Evolutionary conservation across 2,329 filamentous ascomycete genomes (phyloP), one percentile per base, ranked within the genome.

Genomic region (Colletotrichum nymphaeae): DNA sequence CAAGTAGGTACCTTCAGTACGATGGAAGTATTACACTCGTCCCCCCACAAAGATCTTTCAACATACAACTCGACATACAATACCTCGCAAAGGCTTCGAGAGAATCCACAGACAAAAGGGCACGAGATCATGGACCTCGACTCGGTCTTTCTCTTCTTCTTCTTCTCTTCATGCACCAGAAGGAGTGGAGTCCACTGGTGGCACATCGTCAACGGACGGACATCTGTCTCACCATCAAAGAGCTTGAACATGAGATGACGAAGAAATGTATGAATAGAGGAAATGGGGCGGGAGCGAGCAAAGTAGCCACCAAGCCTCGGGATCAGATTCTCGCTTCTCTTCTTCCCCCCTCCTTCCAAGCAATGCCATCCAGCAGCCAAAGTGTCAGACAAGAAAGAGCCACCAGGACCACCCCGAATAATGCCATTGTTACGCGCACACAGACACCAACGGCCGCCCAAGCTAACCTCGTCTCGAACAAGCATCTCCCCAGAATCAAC

Each of bases 161-260:
- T 35, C 37, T 60, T 32, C 30, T 46, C 30, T 28, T 26, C 46
- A 14, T 28, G 28, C 37, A 58, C 63, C 12, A 56, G 68, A 56
- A 66, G 46, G 56, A 30, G 62, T 70, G 67, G 67, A 42, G 62
- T 32, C 52, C 32, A 57, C 35, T 67, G 46, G 53, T 28, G 67
- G 67, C 37, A 37, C 22, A 3, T 30, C 52, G 22, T 42, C 19
- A 57, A 30, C 28, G 63, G 52, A 53, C 59, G 35, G 57, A 49
- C 32, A 28, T 62, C 62, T 73, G 71, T 73, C 71, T 73, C 71
- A 73, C 71, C 60, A 70, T 71, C 35, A 26, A 46, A 57, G 67
- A 73, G 71, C 71, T 73, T 56, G 71, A 63, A 46, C 12, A 57
- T 66, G 55, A 49, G 60, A 66, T 58, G 46, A 49, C 42, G 42